A percentile compares a stretch with the other conserved stretches of the same genome.
phyloP scores from a whole-genome alignment of 2,329 filamentous ascomycete species.

The Penicillium sp. region DNA sequence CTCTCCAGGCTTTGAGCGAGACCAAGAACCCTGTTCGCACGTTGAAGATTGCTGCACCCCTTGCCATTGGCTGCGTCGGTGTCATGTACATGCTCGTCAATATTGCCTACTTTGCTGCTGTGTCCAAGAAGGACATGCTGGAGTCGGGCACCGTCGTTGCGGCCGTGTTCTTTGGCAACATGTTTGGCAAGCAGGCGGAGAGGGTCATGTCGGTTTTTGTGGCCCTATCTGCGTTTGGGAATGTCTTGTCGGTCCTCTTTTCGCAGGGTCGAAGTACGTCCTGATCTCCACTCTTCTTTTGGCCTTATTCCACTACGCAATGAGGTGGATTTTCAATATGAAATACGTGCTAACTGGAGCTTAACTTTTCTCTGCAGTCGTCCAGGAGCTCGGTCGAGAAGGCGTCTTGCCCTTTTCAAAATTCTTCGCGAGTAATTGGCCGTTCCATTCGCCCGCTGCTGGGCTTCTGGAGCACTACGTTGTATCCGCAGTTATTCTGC shows the following conservation, averaged over 20 bases:
- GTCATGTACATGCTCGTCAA: conserved; percentile 54
- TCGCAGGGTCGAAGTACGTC: conserved; percentile 37
- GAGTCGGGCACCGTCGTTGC: conserved; percentile 51
- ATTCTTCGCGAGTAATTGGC: conserved; percentile 64
- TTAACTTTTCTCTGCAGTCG: conserved; percentile 18
- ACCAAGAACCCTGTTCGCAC: conserved; percentile 54
- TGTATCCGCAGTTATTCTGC: conserved; percentile 58
- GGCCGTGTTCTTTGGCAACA: conserved; percentile 54
- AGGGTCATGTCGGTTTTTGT: conserved; percentile 56
- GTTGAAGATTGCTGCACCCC: conserved; percentile 51
- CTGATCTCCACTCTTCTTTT: too few species aligned
- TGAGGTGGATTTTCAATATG: too few species aligned
- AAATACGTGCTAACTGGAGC: not conserved
- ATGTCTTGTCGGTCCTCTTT: conserved; percentile 54
- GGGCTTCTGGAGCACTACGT: conserved; percentile 58
- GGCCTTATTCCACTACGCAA: too few species aligned
- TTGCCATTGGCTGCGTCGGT: conserved; percentile 51
- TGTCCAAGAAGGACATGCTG: conserved; percentile 51
- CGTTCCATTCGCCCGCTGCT: conserved; percentile 59
- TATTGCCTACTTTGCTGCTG: conserved; percentile 55
- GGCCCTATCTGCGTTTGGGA: conserved; percentile 56
- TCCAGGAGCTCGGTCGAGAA: conserved; percentile 61
- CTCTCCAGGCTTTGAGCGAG: conserved; percentile 45
- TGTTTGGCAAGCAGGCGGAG: conserved; percentile 52
- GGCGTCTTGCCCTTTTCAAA: conserved; percentile 60